Evolutionary conservation across 371 early-diverging fungal genomes (phyloP), one percentile per base, ranked within the genome.

Genomic region (Syncephalis plumigaleata): DNA sequence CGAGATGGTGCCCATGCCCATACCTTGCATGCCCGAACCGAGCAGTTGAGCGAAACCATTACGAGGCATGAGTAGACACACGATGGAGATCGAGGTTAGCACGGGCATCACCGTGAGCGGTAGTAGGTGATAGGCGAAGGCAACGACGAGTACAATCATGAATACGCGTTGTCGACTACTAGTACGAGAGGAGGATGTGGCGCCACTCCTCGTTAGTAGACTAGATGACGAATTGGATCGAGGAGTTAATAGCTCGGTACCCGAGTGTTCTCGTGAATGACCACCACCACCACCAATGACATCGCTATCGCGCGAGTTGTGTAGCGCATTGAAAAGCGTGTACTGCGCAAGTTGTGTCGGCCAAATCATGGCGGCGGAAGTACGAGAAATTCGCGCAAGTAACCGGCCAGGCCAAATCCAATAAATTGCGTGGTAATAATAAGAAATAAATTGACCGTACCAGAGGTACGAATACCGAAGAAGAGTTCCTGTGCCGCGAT

Each of bases 351-450:
- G 64, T 25, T 66, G 71, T 11, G 70, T 61, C 4, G 91, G 91
- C 91, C 92, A 94, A 21, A 87, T 67, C 90, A 92, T 88, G 8
- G 68, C 61, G 0, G 76, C 66, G 90, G 90, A 17, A 73, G 67
- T 9, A 92, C 85, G 16, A 90, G 64, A 61, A 74, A 84, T 17
- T 73, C 68, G 27, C 85, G 74, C 39, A 72, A 64, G 3, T 84
- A 54, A 37, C 91, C 93, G 17, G 90, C 83, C 45, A 89, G 70
- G 7, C 88, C 86, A 57, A 79, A 88, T 9, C 92, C 92, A 47
- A 86, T 60, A 40, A 81, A 49, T 55, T 80, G 76, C 23, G 85
- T 79, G 0, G 77, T 68, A 46, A 83, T 50, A 24, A 78, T 51
- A 17, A 78, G 49, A 42, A 71, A 52, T 13, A 78, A 59, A 1